These are phyloP conservation scores for Pyropia yezoensis DNA, from an alignment of 23 red algal species.

Conservation along the genomic window DNA sequence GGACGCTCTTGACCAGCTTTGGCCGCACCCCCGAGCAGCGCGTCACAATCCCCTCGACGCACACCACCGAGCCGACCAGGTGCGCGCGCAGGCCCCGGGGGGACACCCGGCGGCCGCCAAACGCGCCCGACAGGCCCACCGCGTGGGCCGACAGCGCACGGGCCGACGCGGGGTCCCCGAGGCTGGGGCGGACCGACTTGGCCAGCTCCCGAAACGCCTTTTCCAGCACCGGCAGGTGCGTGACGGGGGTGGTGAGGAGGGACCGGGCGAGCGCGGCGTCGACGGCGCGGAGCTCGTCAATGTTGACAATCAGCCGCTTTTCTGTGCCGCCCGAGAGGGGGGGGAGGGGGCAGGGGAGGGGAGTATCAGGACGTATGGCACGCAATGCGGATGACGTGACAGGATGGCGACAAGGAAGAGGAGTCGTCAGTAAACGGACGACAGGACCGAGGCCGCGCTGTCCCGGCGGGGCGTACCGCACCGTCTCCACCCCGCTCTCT, in stretches of 20 bases:
- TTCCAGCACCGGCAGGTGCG: conserved; percentile 64
- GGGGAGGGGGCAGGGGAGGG: no score
- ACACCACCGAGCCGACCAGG: conserved; percentile 68
- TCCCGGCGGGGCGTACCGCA: no score
- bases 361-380: no score
- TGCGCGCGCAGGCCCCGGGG: conserved; percentile 76
- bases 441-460: no score
- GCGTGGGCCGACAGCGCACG: conserved; percentile 34
- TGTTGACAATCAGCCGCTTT: conserved; percentile 51
- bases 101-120: conserved; percentile 64
- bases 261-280: conserved; percentile 45
- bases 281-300: conserved; percentile 70
- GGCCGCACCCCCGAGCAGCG: conserved; percentile 73
- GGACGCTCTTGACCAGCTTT: conserved; percentile 72
- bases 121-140: conserved; percentile 77
- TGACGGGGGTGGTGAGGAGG: conserved; percentile 38
- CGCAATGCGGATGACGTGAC: no score
- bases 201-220: conserved; percentile 66
- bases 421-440: no score
- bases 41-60: conserved; percentile 94
- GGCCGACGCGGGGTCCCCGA: conserved; percentile 10
- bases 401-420: no score
- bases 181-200: conserved; percentile 40
- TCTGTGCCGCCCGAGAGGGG: no score
- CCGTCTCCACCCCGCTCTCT: no score